These are phyloP conservation scores for Carex kokanica DNA, from an alignment of 176 grass and related monocot species.

Conservation along the genomic window DNA sequence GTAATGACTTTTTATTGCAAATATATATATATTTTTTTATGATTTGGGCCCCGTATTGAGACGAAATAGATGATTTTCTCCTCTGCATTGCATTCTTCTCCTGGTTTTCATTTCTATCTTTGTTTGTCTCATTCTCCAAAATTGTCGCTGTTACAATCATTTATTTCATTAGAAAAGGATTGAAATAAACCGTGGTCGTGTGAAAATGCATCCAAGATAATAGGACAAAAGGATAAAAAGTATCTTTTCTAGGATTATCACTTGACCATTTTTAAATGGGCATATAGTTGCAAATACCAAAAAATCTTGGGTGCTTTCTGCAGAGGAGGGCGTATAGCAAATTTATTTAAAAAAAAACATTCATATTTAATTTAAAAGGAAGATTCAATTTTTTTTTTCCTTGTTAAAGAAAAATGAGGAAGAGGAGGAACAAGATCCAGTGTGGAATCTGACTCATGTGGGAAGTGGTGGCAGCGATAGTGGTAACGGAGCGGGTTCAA, in stretches of 20 bases:
- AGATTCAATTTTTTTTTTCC: conserved; percentile 8
- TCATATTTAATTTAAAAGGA: neutral
- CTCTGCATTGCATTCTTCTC: neutral
- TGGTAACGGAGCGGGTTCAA: conserved; percentile 7
- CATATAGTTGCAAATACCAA: conserved; percentile 2
- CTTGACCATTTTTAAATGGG: neutral
- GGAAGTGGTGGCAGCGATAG: conserved; percentile 20
- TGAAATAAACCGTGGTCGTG: neutral
- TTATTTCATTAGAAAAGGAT: neutral
- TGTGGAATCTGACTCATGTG: conserved; percentile 66
- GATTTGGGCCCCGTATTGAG: neutral
- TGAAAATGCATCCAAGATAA: neutral
- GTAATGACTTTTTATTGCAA: neutral
- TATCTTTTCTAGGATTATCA: neutral
- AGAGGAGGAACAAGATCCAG: conserved; percentile 59
- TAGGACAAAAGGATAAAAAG: neutral
- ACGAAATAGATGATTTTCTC: neutral
- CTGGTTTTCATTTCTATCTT: neutral
- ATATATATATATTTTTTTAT: neutral
- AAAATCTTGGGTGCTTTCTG: neutral
- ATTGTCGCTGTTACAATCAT: neutral
- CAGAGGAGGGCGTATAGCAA: neutral
- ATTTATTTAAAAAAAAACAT: neutral
- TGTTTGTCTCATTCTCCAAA: neutral
- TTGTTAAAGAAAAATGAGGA: conserved; percentile 60